Percentiles rank a stretch among this genome's conserved stretches.
Conservation (phyloP, 2,329 filamentous ascomycete species). For the Alternaria tenuissima region DNA sequence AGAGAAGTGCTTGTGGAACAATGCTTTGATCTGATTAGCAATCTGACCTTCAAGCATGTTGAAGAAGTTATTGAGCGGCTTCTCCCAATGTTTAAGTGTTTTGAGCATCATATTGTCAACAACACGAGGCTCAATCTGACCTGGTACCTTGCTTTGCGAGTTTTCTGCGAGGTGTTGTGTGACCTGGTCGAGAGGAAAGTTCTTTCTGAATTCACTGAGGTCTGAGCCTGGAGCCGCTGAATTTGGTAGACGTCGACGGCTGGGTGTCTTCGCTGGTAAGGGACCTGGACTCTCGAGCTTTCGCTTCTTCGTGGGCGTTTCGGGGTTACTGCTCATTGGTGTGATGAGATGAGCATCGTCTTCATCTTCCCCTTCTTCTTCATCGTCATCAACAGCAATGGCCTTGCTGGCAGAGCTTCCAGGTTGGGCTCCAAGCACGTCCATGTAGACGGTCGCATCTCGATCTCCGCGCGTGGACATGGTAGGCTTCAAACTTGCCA, state of each 20-base stretch:
- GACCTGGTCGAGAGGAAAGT: constrained; percentile 45
- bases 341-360: background rate
- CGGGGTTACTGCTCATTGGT: background rate
- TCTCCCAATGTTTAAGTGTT: constrained; percentile 41
- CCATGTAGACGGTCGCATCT: constrained; percentile 23
- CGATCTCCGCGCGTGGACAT: constrained; percentile 18
- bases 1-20: constrained; percentile 43
- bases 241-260: background rate
- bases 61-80: constrained; percentile 40
- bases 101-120: constrained; percentile 17
- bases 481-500: constrained; percentile 41
- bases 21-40: constrained; percentile 16
- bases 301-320: constrained; percentile 44
- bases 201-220: constrained; percentile 10
- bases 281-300: constrained; percentile 27
- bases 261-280: constrained; percentile 7
- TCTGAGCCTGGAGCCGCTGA: background rate
- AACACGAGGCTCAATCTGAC: constrained; percentile 30
- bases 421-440: constrained; percentile 2
- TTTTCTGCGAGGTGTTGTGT: constrained; percentile 31
- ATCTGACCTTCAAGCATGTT: constrained; percentile 24
- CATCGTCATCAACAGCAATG: constrained; percentile 17
- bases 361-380: background rate
- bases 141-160: constrained; percentile 42
- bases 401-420: constrained; percentile 23